Conservation (phyloP, 2,329 filamentous ascomycete genomes). For the Verticillium isaacii region DNA sequence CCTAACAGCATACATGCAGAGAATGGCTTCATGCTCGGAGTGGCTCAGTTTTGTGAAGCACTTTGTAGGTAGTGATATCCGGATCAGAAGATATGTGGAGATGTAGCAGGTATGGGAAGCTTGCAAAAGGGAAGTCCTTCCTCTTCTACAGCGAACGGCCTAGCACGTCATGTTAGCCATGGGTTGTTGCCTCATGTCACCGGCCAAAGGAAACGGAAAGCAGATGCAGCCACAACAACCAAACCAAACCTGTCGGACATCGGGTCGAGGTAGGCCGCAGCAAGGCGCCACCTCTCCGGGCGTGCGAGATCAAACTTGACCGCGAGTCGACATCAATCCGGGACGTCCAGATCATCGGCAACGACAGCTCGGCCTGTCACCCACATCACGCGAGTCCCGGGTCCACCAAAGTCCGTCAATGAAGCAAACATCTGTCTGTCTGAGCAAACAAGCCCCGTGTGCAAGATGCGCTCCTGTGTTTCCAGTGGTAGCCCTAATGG, state of each 20-base stretch:
- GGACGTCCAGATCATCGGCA: neutral
- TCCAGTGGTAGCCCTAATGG: neutral
- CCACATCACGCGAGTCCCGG: neutral
- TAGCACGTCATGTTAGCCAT: neutral
- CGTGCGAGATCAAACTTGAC: neutral
- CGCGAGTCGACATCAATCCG: neutral
- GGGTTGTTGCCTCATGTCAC: neutral
- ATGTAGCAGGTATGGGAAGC: too few species aligned
- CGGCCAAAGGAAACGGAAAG: neutral
- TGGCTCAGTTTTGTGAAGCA: too few species aligned
- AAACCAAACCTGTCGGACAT: neutral
- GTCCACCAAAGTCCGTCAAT: neutral
- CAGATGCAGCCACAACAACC: neutral
- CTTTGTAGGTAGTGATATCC: too few species aligned
- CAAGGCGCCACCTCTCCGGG: neutral
- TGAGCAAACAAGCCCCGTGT: neutral
- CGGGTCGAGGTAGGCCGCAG: neutral
- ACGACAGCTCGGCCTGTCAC: neutral
- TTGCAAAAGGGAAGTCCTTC: too few species aligned
- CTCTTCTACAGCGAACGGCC: neutral
- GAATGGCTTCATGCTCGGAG: too few species aligned
- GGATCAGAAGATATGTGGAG: too few species aligned
- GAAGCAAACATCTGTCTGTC: neutral
- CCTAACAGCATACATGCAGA: too few species aligned
- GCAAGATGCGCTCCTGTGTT: neutral